Base-by-base conservation (phyloP, 371 early-diverging fungal genomes). In the Zancudomyces culisetae region DNA sequence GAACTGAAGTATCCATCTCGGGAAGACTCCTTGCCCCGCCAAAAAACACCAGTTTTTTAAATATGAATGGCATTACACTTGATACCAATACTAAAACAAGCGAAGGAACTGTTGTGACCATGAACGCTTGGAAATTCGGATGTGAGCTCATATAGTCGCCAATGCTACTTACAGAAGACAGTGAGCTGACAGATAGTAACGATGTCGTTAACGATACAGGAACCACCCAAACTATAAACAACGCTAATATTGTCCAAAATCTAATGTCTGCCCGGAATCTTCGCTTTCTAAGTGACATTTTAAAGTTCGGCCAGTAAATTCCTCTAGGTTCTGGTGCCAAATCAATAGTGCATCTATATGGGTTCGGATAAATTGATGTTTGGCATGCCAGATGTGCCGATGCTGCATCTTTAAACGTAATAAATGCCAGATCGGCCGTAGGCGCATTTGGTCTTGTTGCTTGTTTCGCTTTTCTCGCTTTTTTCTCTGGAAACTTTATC, bases 271-370 rank as follows among this genome's bases (percentile, higher is more conserved):
- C 29, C 0, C 60, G 57, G n/a, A 49, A 29, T 56, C 57, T 51
- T 41, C 53, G 52, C 24, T 59, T 55, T 2, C 55, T 50, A 26
- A 28, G 52, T 23, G 66, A 63, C 18, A 67, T 67, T 52, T 80
- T 75, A 22, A 90, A 62, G 58, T 87, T 87, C 49, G 74, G 65
- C 95, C 95, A 94, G 55, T 80, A 72, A 18, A 94, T 66, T 60
- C 88, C 91, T 39, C 91, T 78, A 23, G 95, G 95, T 55, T 92
- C 91, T 0, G 92, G 90, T 8, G 92, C 92, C 64, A 83, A 68
- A 77, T 52, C 76, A 67, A 57, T 81, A 78, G 6, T 78, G 70
- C 49, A 77, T 52, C 77, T 73, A 42, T 78, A 71, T 28, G 20
- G 90, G 80, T 51, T 79, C 68, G 30, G 78, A 58, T 61, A 74